phyloP scores from a whole-genome alignment of 2,329 filamentous ascomycete species.

The Calonectria multiphialidica region DNA sequence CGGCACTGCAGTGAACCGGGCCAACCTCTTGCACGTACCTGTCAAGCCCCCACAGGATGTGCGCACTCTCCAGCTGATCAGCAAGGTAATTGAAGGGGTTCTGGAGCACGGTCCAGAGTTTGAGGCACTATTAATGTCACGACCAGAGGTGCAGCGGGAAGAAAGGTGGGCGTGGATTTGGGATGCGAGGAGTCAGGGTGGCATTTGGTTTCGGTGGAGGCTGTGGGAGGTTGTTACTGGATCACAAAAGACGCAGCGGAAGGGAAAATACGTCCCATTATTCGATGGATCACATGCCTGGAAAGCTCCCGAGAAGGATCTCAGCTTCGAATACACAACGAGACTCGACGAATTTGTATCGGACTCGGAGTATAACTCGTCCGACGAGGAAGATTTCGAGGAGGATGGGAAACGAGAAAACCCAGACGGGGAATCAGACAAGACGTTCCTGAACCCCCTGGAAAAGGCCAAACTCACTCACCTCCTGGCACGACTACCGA shows the following conservation, averaged over 20 bases:
- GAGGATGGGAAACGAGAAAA: slow-evolving; percentile 67
- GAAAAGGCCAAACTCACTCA: slow-evolving; percentile 88
- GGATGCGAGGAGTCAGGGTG: slow-evolving; percentile 83
- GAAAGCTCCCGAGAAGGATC: slow-evolving; percentile 77
- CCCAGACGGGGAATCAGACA: slow-evolving; percentile 60
- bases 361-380: slow-evolving; percentile 88
- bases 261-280: slow-evolving; percentile 70
- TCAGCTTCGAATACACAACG: slow-evolving; percentile 87
- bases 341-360: slow-evolving; percentile 83
- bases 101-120: slow-evolving; percentile 87
- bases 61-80: slow-evolving; percentile 84
- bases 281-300: slow-evolving; percentile 85
- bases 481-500: slow-evolving; percentile 85
- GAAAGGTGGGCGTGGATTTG: slow-evolving; percentile 96
- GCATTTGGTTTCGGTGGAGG: slow-evolving; percentile 93
- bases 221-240: slow-evolving; percentile 89
- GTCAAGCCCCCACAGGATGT: slow-evolving; percentile 84
- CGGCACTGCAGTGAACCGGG: slow-evolving; percentile 56
- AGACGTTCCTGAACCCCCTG: slow-evolving; percentile 82
- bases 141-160: slow-evolving; percentile 84
- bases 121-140: slow-evolving; percentile 91
- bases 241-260: slow-evolving; percentile 58
- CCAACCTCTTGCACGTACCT: slow-evolving; percentile 72
- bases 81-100: slow-evolving; percentile 86
- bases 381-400: slow-evolving; percentile 82